Conservation (phyloP, 495 filamentous ascomycete genomes). For the Penicillium coffeae region DNA sequence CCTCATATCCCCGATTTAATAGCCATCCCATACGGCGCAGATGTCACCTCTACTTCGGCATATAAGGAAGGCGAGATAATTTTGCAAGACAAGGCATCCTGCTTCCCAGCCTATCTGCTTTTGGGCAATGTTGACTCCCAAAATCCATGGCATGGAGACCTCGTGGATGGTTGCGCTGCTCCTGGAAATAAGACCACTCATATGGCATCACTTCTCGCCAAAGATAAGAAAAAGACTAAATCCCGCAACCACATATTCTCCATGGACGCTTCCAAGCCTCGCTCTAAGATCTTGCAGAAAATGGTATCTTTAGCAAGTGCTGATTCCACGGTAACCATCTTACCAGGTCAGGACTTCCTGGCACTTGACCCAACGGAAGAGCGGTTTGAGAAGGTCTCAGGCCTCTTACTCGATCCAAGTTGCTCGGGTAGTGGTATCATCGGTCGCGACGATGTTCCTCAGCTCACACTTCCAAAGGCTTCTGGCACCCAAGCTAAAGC, state of each 20-base stretch:
- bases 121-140: slow-evolving; percentile 46
- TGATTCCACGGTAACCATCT: slow-evolving; percentile 57
- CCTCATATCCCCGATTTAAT: slow-evolving; percentile 76
- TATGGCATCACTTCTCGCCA: slow-evolving; percentile 66
- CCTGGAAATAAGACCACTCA: slow-evolving; percentile 98
- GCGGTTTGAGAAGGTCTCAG: slow-evolving; percentile 57
- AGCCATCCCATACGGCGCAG: slow-evolving; percentile 63
- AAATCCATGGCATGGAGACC: slow-evolving; percentile 52
- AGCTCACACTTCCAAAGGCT: slow-evolving; percentile 45
- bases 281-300: slow-evolving; percentile 69
- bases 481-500: slow-evolving; percentile 2
- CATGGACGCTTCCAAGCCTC: slow-evolving; percentile 41
- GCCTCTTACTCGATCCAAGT: slow-evolving; percentile 82
- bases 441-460: slow-evolving; percentile 71
- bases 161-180: slow-evolving; percentile 88
- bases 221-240: slow-evolving; percentile 19
- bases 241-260: slow-evolving; percentile 32
- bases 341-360: slow-evolving; percentile 74
- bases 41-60: slow-evolving; percentile 64
- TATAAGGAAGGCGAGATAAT: slow-evolving; percentile 77
- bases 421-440: slow-evolving; percentile 95
- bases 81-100: slow-evolving; percentile 93
- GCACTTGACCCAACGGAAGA: slow-evolving; percentile 57
- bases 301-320: slow-evolving; percentile 79
- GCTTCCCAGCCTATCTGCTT: slow-evolving; percentile 81